Evolutionary conservation across 805 yeast genomes (phyloP).

Genomic region (Starmerella apis): DNA sequence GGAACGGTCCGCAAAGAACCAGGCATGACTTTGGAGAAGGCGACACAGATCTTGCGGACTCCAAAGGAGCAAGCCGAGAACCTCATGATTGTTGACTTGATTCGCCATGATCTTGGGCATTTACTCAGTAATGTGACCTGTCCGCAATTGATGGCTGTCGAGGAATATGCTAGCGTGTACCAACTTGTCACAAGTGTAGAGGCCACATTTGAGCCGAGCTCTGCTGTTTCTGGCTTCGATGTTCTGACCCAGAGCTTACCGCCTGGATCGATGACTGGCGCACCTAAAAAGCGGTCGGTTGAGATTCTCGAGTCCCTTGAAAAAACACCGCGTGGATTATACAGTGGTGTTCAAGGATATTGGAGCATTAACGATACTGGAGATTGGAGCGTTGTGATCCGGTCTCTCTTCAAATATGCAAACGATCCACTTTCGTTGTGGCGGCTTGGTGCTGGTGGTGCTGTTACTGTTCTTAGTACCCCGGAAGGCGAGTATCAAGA

Average conservation of each 20-base stretch:
- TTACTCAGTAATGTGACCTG: slow-evolving; percentile 58
- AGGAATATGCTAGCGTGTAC: slow-evolving; percentile 81
- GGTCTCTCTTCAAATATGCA: slow-evolving; percentile 55
- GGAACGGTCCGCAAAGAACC: slow-evolving; percentile 76
- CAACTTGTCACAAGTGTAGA: slow-evolving; percentile 84
- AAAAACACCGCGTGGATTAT: slow-evolving; percentile 58
- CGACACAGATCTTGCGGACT: slow-evolving; percentile 55
- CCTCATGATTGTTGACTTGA: slow-evolving; percentile 90
- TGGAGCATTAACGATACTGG: slow-evolving; percentile 81
- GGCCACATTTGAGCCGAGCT: slow-evolving; percentile 40
- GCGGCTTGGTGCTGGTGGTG: slow-evolving; percentile 98
- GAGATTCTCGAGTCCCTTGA: slow-evolving; percentile 62
- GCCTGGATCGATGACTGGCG: slow-evolving; percentile 99
- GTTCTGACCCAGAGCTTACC: slow-evolving; percentile 71
- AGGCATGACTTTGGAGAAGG: slow-evolving; percentile 45
- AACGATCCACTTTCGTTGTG: slow-evolving; percentile 37
- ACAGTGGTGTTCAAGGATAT: slow-evolving; percentile 92
- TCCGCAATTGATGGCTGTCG: slow-evolving; percentile 75
- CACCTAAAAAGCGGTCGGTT: slow-evolving; percentile 89
- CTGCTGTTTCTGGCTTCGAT: slow-evolving; percentile 58
- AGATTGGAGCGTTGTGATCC: slow-evolving; percentile 92
- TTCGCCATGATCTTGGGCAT: slow-evolving; percentile 78
- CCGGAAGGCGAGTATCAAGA: slow-evolving; percentile 86
- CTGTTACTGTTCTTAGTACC: slow-evolving; percentile 80
- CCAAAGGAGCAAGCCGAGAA: slow-evolving; percentile 95